These are phyloP conservation scores for Aspergillus wentii DNA, from an alignment of 495 filamentous ascomycete genomes.

Conservation along the genomic window DNA sequence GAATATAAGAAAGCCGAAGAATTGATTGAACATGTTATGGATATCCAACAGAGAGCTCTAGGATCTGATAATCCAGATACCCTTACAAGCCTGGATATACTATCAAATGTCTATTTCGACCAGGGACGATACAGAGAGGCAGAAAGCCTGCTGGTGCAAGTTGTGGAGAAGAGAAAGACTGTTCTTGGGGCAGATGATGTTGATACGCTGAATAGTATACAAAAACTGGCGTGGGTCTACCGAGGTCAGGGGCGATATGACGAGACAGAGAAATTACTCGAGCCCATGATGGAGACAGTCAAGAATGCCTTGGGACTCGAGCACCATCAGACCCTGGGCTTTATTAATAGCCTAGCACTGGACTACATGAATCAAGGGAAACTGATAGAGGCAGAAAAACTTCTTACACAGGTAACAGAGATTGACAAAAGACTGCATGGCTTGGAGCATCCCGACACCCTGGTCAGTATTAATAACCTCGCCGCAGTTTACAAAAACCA, in stretches of 20 bases:
- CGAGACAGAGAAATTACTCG: conserved; percentile 22
- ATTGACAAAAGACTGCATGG: conserved; percentile 7
- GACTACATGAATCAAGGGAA: conserved; percentile 12
- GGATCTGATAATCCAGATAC: no score
- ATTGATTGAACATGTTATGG: no score
- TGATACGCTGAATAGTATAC: conserved; percentile 28
- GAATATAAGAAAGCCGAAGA: no score
- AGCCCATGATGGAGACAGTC: conserved; percentile 9
- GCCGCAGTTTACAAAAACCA: conserved; percentile 21
- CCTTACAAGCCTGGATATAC: no score
- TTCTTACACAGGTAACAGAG: conserved; percentile 13
- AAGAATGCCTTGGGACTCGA: conserved; percentile 22
- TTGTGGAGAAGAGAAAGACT: conserved; percentile 12
- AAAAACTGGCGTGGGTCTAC: conserved; percentile 7
- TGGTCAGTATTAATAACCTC: conserved; percentile 23
- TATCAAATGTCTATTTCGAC: no score
- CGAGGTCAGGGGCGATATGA: conserved; percentile 15
- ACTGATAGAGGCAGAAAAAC: conserved; percentile 25
- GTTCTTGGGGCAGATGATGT: conserved; percentile 31
- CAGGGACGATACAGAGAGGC: conserved; percentile 23
- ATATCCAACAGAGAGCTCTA: no score
- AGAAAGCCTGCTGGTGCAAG: conserved; percentile 2
- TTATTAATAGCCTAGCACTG: conserved; percentile 15
- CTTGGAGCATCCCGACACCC: conserved; percentile 13
- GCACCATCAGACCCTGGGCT: conserved; percentile 31